Evolutionary conservation across 148 eudicot genomes (phyloP), one percentile per base, ranked within the genome.

Genomic region (Nepenthes mirabilis): DNA sequence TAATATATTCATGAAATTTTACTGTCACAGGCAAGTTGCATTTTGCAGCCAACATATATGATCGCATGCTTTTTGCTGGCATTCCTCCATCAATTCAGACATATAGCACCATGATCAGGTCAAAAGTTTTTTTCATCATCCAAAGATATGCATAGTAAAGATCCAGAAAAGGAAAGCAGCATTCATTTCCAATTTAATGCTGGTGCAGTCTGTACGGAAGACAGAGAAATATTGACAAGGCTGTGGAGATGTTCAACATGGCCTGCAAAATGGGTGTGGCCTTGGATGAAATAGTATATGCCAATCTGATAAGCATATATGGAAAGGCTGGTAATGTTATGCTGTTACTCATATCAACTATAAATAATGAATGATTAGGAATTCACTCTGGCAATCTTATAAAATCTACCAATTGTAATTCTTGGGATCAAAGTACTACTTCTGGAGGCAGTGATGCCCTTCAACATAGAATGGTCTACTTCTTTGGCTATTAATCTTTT

Each of bases 91-190:
- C 97, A 58, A 78, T 90, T 79, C 91, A 84, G 72, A 87, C 97
- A 55, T 81, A 72, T 65, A 87, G 76, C 80, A 84, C 82, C 57
- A 82, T 90, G 97, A 87, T 90, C 75, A 90, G 95, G 97, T 87
- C 52, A 71, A 61, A 49, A 45, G 56, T 56, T 9, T 14, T 48
- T 56, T 53, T 2, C 32, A 55, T 50, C 54, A 37, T 55, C 55
- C 45, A 14, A 14, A 36, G 34, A 35, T 14, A 34, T 35, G 55
- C 52, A n/a, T 34, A 61, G 36, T 35, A 47, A 49, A 13, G n/a
- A 40, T 40, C 45, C 8, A 13, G 10, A 6, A 51, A 9, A 50
- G 35, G 37, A 62, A 37, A 2, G 8, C 13, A 35, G 34, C 6
- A 43, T 47, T 65, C 32, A 32, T 59, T 36, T 64, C 37, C 13